Percentiles rank a stretch among this genome's conserved stretches.
Evolutionary conservation across 805 yeast genomes (phyloP).

Genomic region (Sugiyamaella boreocaroliniensis): DNA sequence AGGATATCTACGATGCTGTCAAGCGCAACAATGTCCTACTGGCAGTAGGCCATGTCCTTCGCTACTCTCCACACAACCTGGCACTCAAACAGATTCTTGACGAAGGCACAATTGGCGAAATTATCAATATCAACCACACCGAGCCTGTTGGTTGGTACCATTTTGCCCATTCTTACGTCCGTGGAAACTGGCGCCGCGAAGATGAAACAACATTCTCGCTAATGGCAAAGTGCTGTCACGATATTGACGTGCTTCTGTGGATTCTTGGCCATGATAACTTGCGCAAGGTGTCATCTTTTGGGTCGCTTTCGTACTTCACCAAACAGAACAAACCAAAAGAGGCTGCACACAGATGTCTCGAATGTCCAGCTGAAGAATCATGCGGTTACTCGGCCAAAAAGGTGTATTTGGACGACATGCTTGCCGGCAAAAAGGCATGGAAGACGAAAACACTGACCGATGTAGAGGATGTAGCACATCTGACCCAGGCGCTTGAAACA

Average conservation of each 20-base stretch:
- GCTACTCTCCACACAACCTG: constrained; percentile 25
- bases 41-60: constrained; percentile 25
- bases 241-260: constrained; percentile 25
- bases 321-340: constrained; percentile 20
- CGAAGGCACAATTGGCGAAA: constrained; percentile 19
- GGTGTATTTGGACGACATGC: constrained; percentile 17
- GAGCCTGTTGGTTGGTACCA: constrained; percentile 27
- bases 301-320: constrained; percentile 19
- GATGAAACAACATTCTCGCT: constrained; percentile 21
- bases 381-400: constrained; percentile 23
- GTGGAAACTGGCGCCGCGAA: constrained; percentile 25
- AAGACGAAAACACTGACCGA: constrained; percentile 19
- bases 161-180: constrained; percentile 26
- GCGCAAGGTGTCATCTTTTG: constrained; percentile 20
- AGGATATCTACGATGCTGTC: constrained; percentile 20
- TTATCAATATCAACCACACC: constrained; percentile 24
- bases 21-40: constrained; percentile 19
- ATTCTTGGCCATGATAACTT: constrained; percentile 20
- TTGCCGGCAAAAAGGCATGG: constrained; percentile 12
- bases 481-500: constrained; percentile 16
- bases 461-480: constrained; percentile 18
- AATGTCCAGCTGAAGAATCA: constrained; percentile 16
- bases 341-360: constrained; percentile 18
- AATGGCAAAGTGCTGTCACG: constrained; percentile 28
- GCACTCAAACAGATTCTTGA: constrained; percentile 21